Base-by-base conservation (phyloP, 768 basidiomycete genomes). In the Cystofilobasidium ferigula region DNA sequence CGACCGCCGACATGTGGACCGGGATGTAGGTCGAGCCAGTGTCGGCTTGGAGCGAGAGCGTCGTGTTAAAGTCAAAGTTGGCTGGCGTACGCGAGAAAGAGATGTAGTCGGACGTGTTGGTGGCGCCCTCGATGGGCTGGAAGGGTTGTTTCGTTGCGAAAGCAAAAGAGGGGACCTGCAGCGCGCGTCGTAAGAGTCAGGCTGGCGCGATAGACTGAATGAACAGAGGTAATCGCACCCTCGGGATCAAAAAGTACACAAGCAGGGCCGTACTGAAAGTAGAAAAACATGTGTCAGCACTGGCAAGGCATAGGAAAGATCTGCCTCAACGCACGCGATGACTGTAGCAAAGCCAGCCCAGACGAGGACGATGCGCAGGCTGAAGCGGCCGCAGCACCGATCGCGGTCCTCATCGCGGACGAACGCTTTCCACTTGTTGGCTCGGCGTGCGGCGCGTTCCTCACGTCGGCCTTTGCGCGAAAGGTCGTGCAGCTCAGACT, bases 11-110 rank as follows among this genome's bases (percentile, higher is more conserved):
- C 78, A 93, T 85, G 42, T 81, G 84, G 56, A 92, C 74, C 5
- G 92, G 91, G 16, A 94, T 78, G 73, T 83, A 87, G 71, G 87
- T 92, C 71, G 77, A 77, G 18, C 77, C 78, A 12, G 89, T 90
- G 76, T 94, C 83, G 57, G 88, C 80, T n/a, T 89, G 82, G 14
- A 97, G 78, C 26, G 85, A 80, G 22, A 89, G 83, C 51, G 80
- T 79, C 0, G 85, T 88, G 3, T 87, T 82, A 80, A 97, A 97
- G 40, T 86, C 83, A 76, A 94, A 97, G 76, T 94, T 94, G 62
- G 92, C 85, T 0, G 90, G 91, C 1, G 79, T 75, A 65, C 88
- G 83, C 40, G 82, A 84, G 78, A 97, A 94, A 26, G 62, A n/a
- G 40, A 77, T 68, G 74, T 1, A 80, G 80, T 1, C 34, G 30